phyloP scores from a whole-genome alignment of 129 eudicot species.

The Saposhnikovia divaricata region DNA sequence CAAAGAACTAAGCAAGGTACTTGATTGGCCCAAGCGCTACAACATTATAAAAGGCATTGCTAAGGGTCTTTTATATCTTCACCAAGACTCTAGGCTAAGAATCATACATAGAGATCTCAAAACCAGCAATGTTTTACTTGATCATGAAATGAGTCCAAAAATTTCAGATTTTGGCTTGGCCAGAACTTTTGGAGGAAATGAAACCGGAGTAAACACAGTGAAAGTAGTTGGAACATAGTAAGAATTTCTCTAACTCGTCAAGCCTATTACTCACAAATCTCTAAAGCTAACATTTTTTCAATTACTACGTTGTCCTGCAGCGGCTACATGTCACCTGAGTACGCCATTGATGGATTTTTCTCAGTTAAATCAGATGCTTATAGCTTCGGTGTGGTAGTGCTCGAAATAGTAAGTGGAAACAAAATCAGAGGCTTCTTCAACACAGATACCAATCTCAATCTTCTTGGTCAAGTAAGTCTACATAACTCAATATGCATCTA shows the following conservation, averaged over 20 bases:
- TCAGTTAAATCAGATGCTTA: conserved; percentile 7
- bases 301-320: background rate
- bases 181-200: conserved; percentile 8
- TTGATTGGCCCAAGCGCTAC: conserved; percentile 7
- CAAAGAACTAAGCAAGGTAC: background rate
- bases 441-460: background rate
- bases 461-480: conserved; percentile 2
- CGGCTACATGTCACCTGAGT: conserved; percentile 10
- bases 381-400: conserved; percentile 6
- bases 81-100: conserved; percentile 8
- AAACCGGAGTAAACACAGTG: conserved; percentile 7
- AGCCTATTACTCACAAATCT: background rate
- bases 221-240: conserved; percentile 5
- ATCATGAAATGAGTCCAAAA: conserved; percentile 3
- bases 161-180: conserved; percentile 7
- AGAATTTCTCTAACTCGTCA: background rate
- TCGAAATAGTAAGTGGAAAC: conserved; percentile 4
- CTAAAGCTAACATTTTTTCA: background rate
- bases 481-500: background rate
- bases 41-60: conserved; percentile 3
- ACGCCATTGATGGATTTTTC: conserved; percentile 1
- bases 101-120: conserved; percentile 10
- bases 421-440: background rate
- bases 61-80: conserved; percentile 4
- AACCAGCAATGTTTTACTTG: background rate